These are phyloP conservation scores for Sphagnum magellanicum DNA, from an alignment of 228 moss, liverwort and hornwort species.

Conservation along the genomic window DNA sequence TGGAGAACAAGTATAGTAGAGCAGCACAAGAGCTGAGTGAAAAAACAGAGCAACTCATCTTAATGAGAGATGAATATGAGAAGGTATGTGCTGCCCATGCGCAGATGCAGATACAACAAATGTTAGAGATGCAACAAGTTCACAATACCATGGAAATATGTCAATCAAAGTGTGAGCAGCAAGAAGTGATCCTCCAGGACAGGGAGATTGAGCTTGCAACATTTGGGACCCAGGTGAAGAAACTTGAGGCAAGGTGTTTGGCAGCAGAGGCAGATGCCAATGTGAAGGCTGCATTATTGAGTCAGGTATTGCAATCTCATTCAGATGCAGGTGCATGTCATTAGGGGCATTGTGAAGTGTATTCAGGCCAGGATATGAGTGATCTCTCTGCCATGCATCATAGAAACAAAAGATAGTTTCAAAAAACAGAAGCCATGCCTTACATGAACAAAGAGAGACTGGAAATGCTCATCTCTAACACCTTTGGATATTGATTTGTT, in stretches of 20 bases:
- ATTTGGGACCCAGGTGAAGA: conserved; percentile 22
- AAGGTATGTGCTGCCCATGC: conserved; percentile 37
- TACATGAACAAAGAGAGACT: no score
- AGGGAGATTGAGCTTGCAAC: conserved; percentile 38
- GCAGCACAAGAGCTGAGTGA: conserved; percentile 34
- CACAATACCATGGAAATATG: conserved; percentile 42
- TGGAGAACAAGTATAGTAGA: conserved; percentile 21
- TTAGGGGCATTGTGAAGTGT: no score
- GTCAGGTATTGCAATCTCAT: conserved; percentile 19
- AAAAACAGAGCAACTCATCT: conserved; percentile 36
- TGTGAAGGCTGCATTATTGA: conserved; percentile 37
- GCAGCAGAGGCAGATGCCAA: conserved; percentile 43
- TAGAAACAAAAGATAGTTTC: no score
- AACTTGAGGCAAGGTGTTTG: conserved; percentile 33
- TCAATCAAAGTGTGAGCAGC: conserved; percentile 41
- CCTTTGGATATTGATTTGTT: no score
- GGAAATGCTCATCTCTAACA: no score
- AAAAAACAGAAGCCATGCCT: no score
- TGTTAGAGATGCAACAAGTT: conserved; percentile 50
- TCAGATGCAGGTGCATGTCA: no score
- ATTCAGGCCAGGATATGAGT: no score
- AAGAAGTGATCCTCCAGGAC: conserved; percentile 33
- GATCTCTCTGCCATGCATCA: no score
- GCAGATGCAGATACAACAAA: conserved; percentile 33
- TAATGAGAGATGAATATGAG: conserved; percentile 44